Conservation (phyloP, 768 basidiomycete species). For the Daedaleopsis sinensis region DNA sequence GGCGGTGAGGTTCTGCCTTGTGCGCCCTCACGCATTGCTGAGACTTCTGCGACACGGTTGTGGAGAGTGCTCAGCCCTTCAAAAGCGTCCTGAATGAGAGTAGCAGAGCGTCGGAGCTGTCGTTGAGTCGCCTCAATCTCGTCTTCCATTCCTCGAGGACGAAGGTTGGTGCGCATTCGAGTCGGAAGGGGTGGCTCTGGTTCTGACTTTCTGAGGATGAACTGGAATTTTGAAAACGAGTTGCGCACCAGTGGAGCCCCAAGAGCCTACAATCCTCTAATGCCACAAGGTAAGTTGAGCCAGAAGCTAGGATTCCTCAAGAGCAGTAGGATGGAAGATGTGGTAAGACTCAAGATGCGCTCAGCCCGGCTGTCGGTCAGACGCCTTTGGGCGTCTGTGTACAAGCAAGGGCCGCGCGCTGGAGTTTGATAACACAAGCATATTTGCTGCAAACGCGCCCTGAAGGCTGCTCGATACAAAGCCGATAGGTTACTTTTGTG, state of each 20-base stretch:
- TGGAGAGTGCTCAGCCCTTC: slow-evolving; percentile 16
- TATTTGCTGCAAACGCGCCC: too few species aligned
- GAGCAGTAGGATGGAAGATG: neutral
- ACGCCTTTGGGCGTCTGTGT: too few species aligned
- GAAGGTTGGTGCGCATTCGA: neutral
- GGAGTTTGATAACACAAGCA: too few species aligned
- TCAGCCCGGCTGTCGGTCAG: too few species aligned
- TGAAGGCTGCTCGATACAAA: too few species aligned
- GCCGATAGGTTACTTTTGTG: neutral
- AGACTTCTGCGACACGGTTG: slow-evolving; percentile 3
- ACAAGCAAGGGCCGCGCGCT: too few species aligned
- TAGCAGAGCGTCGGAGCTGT: slow-evolving; percentile 11
- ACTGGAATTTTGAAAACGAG: neutral
- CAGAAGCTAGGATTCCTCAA: neutral
- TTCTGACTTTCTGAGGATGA: neutral
- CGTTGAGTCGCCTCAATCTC: slow-evolving; percentile 19
- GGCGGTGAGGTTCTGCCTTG: neutral
- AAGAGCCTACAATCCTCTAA: neutral
- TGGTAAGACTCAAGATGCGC: neutral
- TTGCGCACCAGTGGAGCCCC: neutral
- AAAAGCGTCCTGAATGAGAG: slow-evolving; percentile 17
- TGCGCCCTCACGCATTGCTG: slow-evolving; percentile 5
- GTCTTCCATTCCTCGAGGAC: neutral
- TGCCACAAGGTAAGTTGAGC: neutral
- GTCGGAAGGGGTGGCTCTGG: neutral